These are phyloP conservation scores for Nakazawaea pomicola DNA, from an alignment of 805 yeast genomes.

Conservation along the genomic window DNA sequence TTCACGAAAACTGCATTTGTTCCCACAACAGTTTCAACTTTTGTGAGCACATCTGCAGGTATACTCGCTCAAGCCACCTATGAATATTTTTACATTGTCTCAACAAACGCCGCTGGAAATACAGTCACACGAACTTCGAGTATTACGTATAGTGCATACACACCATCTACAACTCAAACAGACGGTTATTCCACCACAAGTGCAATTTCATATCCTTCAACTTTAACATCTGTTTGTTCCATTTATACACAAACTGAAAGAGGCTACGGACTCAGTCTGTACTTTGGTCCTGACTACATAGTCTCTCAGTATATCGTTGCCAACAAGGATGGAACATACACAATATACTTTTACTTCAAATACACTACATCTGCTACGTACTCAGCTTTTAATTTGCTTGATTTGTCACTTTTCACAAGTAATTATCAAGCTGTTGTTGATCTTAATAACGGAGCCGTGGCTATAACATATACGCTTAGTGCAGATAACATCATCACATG, in stretches of 20 bases:
- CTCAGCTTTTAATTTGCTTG: not conserved
- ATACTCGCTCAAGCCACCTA: too few species aligned
- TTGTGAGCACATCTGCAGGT: too few species aligned
- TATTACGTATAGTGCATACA: too few species aligned
- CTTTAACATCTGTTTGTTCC: not conserved
- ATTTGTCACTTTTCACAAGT: not conserved
- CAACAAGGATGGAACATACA: not conserved
- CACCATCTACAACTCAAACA: not conserved
- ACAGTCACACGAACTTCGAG: not conserved
- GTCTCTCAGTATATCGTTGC: not conserved
- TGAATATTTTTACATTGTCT: too few species aligned
- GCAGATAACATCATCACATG: not conserved
- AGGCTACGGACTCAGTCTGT: not conserved
- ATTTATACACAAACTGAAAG: not conserved
- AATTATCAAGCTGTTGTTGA: not conserved
- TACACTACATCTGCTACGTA: not conserved
- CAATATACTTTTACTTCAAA: not conserved
- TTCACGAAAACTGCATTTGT: too few species aligned
- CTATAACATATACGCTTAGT: not conserved
- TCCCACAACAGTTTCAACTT: too few species aligned
- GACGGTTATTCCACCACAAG: not conserved
- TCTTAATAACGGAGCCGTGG: not conserved
- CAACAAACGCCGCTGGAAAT: not conserved
- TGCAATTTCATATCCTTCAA: not conserved
- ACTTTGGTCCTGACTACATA: not conserved